A percentile compares a stretch with the other conserved stretches of the same genome.
Evolutionary conservation across 2,329 filamentous ascomycete genomes (phyloP).

Genomic region (Hymenoscyphus fraxineus): DNA sequence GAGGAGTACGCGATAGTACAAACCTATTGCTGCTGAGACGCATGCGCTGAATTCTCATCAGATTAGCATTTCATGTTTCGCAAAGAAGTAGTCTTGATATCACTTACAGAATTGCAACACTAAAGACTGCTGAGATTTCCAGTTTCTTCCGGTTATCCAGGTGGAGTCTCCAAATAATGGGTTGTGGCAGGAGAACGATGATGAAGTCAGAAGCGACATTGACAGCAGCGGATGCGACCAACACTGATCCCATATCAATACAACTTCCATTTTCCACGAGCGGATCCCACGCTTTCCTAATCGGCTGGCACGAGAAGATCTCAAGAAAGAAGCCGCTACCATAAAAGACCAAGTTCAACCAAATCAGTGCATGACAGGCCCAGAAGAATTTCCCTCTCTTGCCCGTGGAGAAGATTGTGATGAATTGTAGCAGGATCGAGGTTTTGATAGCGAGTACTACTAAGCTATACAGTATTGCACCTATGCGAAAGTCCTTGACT

Average conservation of each 20-base stretch:
- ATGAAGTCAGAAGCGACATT: slow-evolving; percentile 6
- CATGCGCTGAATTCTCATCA: background rate
- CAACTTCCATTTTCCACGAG: background rate
- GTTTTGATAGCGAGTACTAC: background rate
- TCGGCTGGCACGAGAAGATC: slow-evolving; percentile 5
- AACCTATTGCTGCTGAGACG: background rate
- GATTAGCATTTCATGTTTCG: background rate
- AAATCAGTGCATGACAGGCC: slow-evolving; percentile 5
- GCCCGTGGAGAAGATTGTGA: background rate
- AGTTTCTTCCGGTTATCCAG: background rate
- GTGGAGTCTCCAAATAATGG: slow-evolving; percentile 5
- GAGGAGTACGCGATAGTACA: slow-evolving; percentile 1
- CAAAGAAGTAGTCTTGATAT: background rate
- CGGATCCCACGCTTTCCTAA: slow-evolving; percentile 4
- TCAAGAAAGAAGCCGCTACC: background rate
- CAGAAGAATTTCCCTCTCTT: background rate
- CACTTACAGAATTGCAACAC: slow-evolving; percentile 1
- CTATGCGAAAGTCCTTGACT: background rate
- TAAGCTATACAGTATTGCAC: background rate
- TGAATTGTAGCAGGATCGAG: background rate
- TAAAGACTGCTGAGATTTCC: background rate
- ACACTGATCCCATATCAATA: background rate
- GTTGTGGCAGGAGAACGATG: slow-evolving; percentile 4
- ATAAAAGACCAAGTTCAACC: slow-evolving; percentile 3
- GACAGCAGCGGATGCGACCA: background rate